These are phyloP conservation scores for Tulasnella sp. DNA, from an alignment of 768 basidiomycete genomes.

Conservation along the genomic window DNA sequence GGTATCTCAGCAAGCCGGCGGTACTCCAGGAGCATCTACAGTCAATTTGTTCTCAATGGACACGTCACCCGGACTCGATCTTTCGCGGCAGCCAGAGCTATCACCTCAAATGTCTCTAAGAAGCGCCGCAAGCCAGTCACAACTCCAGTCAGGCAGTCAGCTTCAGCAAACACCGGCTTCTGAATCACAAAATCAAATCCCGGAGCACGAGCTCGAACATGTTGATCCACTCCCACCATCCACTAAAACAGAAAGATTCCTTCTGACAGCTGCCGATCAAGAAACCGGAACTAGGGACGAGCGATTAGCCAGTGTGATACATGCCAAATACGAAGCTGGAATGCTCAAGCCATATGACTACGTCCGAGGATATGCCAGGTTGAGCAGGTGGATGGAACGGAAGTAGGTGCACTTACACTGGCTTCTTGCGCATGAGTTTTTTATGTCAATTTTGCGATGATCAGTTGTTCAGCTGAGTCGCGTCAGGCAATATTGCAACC, in stretches of 20 bases:
- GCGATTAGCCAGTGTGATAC: slow-evolving; percentile 78
- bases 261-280: slow-evolving; percentile 90
- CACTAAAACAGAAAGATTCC: slow-evolving; percentile 74
- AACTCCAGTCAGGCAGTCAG: slow-evolving; percentile 6
- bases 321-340: slow-evolving; percentile 94
- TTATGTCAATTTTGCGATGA: background rate
- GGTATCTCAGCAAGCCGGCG: slow-evolving; percentile 26
- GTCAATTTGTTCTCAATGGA: slow-evolving; percentile 37
- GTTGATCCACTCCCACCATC: slow-evolving; percentile 47
- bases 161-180: slow-evolving; percentile 13
- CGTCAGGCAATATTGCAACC: slow-evolving; percentile 87
- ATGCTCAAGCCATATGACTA: slow-evolving; percentile 92
- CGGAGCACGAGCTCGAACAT: slow-evolving; percentile 14
- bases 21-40: slow-evolving; percentile 22
- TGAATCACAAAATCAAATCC: slow-evolving; percentile 15
- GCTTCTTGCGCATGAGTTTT: background rate
- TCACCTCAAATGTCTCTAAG: slow-evolving; percentile 14
- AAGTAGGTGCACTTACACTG: slow-evolving; percentile 60
- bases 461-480: slow-evolving; percentile 76
- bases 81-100: slow-evolving; percentile 10
- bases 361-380: slow-evolving; percentile 83
- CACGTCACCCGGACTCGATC: slow-evolving; percentile 31
- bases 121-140: background rate
- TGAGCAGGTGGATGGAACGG: slow-evolving; percentile 90
- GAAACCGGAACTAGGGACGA: slow-evolving; percentile 83